These are phyloP conservation scores for Diaporthe longicolla DNA, from an alignment of 2,329 filamentous ascomycete species.

Conservation along the genomic window DNA sequence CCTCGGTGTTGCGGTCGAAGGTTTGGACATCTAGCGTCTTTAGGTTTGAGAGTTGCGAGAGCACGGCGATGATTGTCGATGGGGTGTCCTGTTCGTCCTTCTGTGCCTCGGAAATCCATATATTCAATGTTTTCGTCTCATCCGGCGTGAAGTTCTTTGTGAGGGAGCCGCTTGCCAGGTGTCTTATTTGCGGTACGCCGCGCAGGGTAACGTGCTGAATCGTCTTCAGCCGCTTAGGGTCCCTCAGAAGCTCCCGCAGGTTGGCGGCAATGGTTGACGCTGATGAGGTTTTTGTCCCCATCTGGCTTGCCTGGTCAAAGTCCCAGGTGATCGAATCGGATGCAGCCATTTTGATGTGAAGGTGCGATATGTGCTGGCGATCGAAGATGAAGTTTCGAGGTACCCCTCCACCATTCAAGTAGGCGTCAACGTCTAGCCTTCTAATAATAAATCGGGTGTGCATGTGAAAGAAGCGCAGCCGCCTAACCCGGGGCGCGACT, in stretches of 20 bases:
- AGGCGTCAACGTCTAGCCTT: not conserved
- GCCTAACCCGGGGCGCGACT: not conserved
- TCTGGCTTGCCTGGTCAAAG: not conserved
- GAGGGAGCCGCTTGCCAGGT: not conserved
- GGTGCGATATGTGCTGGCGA: not conserved
- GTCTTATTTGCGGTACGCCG: not conserved
- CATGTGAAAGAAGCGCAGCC: not conserved
- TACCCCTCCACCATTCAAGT: not conserved
- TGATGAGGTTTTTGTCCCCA: not conserved
- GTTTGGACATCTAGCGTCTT: conserved; percentile 1
- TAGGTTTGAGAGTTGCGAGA: not conserved
- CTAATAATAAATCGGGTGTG: not conserved
- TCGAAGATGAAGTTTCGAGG: not conserved
- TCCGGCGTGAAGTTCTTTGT: not conserved
- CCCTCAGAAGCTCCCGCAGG: not conserved
- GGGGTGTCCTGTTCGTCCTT: not conserved
- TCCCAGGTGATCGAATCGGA: conserved; percentile 7
- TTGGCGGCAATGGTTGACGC: conserved; percentile 3
- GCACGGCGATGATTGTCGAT: not conserved
- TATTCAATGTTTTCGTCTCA: not conserved
- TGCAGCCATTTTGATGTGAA: not conserved
- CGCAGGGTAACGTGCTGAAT: conserved; percentile 5
- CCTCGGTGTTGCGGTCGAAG: not conserved
- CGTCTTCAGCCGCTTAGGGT: not conserved
- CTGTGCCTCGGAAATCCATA: not conserved